Conservation (phyloP, 2,329 filamentous ascomycete genomes). For the Scleromitrula shiraiana region DNA sequence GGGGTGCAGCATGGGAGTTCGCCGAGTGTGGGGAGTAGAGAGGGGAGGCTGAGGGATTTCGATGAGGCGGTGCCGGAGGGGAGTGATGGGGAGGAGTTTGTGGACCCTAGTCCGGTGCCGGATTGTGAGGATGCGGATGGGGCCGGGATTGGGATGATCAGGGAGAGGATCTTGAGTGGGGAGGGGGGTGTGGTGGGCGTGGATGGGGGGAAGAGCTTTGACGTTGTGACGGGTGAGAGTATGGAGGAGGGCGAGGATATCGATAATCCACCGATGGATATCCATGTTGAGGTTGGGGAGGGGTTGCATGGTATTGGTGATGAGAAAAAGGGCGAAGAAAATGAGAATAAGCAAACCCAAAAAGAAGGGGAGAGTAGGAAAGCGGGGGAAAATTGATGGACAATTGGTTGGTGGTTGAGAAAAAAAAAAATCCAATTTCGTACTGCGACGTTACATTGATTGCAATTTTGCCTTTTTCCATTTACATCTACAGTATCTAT, state of each 20-base stretch:
- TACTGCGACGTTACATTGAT: no score
- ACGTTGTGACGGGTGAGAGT: constrained; percentile 11
- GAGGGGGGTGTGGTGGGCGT: background rate
- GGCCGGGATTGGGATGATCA: background rate
- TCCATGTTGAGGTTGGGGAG: constrained; percentile 28
- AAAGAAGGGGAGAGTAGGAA: no score
- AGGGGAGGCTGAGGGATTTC: constrained; percentile 23
- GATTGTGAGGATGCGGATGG: constrained; percentile 17
- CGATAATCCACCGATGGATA: constrained; percentile 26
- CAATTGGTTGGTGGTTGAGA: no score
- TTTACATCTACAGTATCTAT: no score
- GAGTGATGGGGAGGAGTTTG: constrained; percentile 14
- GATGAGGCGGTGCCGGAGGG: constrained; percentile 16
- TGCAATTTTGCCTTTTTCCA: no score
- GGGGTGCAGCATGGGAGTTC: constrained; percentile 26
- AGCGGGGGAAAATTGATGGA: no score
- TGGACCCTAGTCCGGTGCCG: constrained; percentile 20
- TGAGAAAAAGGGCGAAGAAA: no score
- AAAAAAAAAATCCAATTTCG: no score
- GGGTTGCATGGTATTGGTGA: constrained; percentile 22
- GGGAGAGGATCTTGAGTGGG: background rate
- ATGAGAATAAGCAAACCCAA: no score
- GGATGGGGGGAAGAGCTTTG: background rate
- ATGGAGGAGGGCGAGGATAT: constrained; percentile 16
- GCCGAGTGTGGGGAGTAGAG: constrained; percentile 16